Evolutionary conservation across 345 rosid species (phyloP), one percentile per base, ranked within the genome.

Genomic region (Aethionema arabicum): DNA sequence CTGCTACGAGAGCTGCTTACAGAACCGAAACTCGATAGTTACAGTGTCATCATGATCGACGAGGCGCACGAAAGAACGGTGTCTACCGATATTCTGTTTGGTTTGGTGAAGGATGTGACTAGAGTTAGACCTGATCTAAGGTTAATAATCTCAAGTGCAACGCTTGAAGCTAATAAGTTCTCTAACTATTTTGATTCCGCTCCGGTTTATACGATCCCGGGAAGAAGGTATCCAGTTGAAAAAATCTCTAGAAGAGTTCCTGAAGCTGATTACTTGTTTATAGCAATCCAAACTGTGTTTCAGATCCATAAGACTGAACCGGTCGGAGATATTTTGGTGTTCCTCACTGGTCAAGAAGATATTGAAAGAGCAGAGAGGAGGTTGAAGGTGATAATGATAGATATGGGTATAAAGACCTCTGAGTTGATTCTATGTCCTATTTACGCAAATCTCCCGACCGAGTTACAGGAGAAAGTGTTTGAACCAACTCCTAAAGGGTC

Each of bases 61-160:
- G 95, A 92, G 77, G 97, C 98, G 14, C 98, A 92, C 65, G 98
- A 92, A 79, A 89, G 98, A 72, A 89, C 98, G 3, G 56, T 92
- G 60, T 89, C 91, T 12, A 92, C 98, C 29, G 98, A 92, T 78
- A 91, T 67, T 32, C 44, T 77, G 33, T 51, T 67, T 67, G 54
- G 61, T 11, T 63, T 69, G 59, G 66, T 68, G 33, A 87, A 72
- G 87, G 98, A 91, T 73, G 79, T 91, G 45, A 56, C 90, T 8
- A 84, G 88, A 61, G 80, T 78, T 62, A 76, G 98, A 53, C 80
- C 87, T 44, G 97, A 89, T 66, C 69, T 89, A 52, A 87, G 85
- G 80, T 71, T 90, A 65, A 88, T 89, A 5, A 85, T 89, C 63
- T 85, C 97, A 63, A 87, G 95, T 73, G 98, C 98, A 42, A 92